Evolutionary conservation across 2,329 filamentous ascomycete genomes (phyloP).

Genomic region (Colletotrichum eremochloae): DNA sequence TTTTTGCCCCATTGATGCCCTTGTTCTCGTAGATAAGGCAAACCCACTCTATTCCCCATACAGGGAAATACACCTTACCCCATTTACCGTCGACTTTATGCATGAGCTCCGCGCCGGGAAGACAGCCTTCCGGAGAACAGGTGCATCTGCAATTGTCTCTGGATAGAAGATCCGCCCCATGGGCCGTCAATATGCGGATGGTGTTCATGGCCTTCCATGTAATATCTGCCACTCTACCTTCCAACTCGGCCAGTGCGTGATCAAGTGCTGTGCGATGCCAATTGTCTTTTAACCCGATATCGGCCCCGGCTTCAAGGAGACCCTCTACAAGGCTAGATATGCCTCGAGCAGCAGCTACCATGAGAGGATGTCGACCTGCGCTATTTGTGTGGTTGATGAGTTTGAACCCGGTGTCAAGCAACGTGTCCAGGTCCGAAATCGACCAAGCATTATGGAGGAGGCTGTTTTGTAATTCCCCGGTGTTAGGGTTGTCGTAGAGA

Average conservation of each 20-base stretch:
- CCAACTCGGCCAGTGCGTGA: no score
- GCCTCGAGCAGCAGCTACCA: rapidly evolving
- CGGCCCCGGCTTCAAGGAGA: neutral
- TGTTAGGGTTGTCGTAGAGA: neutral
- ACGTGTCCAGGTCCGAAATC: neutral
- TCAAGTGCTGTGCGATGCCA: neutral
- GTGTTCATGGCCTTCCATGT: neutral
- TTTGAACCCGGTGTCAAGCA: neutral
- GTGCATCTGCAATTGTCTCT: constrained; percentile 15
- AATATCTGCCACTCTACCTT: no score
- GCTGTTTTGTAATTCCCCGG: neutral
- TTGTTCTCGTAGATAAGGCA: neutral
- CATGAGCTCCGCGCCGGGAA: neutral
- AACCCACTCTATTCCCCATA: neutral
- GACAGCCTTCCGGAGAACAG: neutral
- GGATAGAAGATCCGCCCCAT: neutral
- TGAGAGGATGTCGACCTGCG: neutral
- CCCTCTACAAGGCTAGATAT: neutral
- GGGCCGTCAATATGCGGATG: neutral
- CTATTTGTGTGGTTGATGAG: neutral
- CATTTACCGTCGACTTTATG: rapidly evolving
- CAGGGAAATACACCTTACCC: neutral
- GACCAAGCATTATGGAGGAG: neutral
- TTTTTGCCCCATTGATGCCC: neutral
- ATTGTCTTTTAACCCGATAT: neutral